phyloP scores from a whole-genome alignment of 495 filamentous ascomycete genomes.

The Lichenothelia convexa region DNA sequence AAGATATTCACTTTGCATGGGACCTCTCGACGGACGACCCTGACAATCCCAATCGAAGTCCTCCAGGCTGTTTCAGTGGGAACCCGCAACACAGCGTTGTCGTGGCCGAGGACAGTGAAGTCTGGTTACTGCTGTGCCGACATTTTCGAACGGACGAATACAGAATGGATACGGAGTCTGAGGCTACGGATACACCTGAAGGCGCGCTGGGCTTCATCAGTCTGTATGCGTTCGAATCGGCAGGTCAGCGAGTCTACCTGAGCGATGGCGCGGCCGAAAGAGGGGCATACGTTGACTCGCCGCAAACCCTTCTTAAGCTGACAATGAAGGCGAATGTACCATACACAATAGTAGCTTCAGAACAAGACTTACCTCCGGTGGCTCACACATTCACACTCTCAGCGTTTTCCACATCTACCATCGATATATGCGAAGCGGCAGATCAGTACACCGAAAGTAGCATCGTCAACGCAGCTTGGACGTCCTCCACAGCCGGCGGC shows the following conservation, averaged over 20 bases:
- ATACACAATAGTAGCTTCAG: conserved; percentile 64
- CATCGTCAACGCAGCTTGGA: conserved; percentile 49
- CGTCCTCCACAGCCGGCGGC: conserved; percentile 60
- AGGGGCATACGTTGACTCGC: conserved; percentile 79
- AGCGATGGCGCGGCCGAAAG: conserved; percentile 46
- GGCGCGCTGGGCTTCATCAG: conserved; percentile 56
- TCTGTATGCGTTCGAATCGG: conserved; percentile 56
- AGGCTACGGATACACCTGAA: not conserved
- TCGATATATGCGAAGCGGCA: conserved; percentile 39
- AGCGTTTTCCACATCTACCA: conserved; percentile 44
- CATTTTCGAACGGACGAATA: conserved; percentile 39
- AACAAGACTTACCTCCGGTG: conserved; percentile 51
- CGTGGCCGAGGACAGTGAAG: conserved; percentile 34
- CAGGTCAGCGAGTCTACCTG: conserved; percentile 57
- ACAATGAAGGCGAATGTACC: conserved; percentile 36
- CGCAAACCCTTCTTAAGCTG: conserved; percentile 70
- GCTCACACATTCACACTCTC: conserved; percentile 71
- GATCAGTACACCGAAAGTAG: conserved; percentile 37
- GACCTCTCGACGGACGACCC: conserved; percentile 38
- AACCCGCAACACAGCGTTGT: conserved; percentile 71
- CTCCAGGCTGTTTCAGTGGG: conserved; percentile 44
- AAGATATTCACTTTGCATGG: conserved; percentile 88
- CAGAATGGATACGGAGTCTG: conserved; percentile 5
- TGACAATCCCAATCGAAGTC: conserved; percentile 1
- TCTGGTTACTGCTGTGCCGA: conserved; percentile 72